Base-by-base conservation (phyloP, 2,329 filamentous ascomycete species). In the Gliomastix tumulicola region DNA sequence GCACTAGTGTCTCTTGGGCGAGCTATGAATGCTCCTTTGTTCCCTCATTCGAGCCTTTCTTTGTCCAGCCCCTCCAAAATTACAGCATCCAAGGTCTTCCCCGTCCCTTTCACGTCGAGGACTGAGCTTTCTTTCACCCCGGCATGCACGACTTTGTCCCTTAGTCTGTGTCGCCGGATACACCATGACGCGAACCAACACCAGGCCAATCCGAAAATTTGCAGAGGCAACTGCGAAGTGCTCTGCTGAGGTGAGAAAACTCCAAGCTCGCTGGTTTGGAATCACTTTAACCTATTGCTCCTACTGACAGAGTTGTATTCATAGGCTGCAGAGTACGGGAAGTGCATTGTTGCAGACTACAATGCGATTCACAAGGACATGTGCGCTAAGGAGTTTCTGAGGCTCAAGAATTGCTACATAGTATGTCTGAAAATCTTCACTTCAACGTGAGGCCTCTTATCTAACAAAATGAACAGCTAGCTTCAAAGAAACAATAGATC, bases 281-380 rank as follows among this genome's bases (percentile, higher is more conserved):
- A n/a, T n/a, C n/a, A n/a, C n/a, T n/a, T n/a, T n/a, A n/a, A n/a
- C n/a, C n/a, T n/a, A n/a, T n/a, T n/a, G n/a, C n/a, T n/a, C n/a
- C n/a, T n/a, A n/a, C n/a, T n/a, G 16, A 23, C 22, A 32, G n/a
- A 35, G 16, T 19, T 16, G 15, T 32, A 34, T 19, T 34, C 36
- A 13, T 15, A 97, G 90, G 84, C 87, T 36, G 72, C 87, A 4
- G 69, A 76, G 11, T 98, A 97, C 54, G 92, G 90, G 47, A 89
- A 88, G 68, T 98, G 92, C 57, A 81, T 98, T 45, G 75, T 90
- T 35, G 77, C 79, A 27, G 90, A 97, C 55, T 97, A 94, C 63
- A 90, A 90, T 54, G 78, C 88, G 5, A 78, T 95, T 4, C 76
- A 88, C 49, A 94, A 94, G 55, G 87, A 96, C 55, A 92, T 92